A percentile compares a stretch with the other conserved stretches of the same genome.
phyloP scores from a whole-genome alignment of 2,329 filamentous ascomycete species.

The Pyricularia pennisetigena region DNA sequence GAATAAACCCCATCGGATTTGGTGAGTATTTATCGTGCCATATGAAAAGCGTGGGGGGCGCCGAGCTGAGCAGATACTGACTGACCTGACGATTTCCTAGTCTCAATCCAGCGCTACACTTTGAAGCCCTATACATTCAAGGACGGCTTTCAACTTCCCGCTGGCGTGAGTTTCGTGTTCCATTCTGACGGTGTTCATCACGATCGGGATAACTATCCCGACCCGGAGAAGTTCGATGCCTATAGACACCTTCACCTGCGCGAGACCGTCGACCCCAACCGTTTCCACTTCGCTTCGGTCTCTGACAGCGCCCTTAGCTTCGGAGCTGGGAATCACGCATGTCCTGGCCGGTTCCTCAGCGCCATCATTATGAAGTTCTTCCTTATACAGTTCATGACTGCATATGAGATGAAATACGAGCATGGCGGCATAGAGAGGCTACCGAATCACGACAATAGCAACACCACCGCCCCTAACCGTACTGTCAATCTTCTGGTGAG shows the following conservation, averaged over 20 bases:
- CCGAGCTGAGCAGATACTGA: background rate
- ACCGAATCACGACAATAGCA: background rate
- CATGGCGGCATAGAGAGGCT: background rate
- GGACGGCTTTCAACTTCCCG: background rate
- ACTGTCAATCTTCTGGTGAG: background rate
- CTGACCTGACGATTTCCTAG: background rate
- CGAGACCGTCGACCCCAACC: background rate
- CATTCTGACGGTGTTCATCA: background rate
- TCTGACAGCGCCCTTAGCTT: background rate
- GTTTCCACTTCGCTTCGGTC: background rate
- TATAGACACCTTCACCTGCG: background rate
- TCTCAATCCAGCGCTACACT: background rate
- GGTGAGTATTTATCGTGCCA: conserved; percentile 4
- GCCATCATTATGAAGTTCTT: background rate
- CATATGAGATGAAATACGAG: background rate
- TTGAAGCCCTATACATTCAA: background rate
- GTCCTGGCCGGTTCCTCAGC: background rate
- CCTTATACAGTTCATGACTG: background rate
- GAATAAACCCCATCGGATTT: conserved; percentile 17
- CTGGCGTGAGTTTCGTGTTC: background rate
- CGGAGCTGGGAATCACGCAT: background rate
- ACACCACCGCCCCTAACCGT: background rate
- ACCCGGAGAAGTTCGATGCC: background rate
- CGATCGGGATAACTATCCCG: background rate
- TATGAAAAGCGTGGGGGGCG: no score